Evolutionary conservation across 2,329 filamentous ascomycete species (phyloP).

Genomic region (Fusarium equiseti): DNA sequence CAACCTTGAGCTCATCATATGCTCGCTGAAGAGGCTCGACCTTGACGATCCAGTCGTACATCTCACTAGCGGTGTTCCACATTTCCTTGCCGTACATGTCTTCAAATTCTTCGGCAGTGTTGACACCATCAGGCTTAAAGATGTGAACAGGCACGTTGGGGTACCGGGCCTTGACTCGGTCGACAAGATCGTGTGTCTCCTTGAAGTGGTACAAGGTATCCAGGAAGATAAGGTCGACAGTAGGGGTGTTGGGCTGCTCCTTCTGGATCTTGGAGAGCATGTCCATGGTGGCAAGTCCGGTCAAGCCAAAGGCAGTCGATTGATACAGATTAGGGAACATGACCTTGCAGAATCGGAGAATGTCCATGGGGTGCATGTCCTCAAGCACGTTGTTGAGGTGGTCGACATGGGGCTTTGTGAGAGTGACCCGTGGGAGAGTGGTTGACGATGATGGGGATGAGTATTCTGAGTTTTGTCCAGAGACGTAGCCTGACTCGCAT

Average conservation of each 20-base stretch:
- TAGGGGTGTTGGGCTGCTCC: conserved; percentile 69
- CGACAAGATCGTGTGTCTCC: conserved; percentile 79
- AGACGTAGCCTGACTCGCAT: conserved; percentile 87
- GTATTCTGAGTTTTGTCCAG: conserved; percentile 57
- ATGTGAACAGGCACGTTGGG: conserved; percentile 84
- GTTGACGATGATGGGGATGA: conserved; percentile 52
- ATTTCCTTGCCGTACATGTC: conserved; percentile 82
- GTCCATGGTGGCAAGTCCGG: conserved; percentile 84
- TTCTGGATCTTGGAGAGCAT: conserved; percentile 82
- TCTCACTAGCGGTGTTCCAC: conserved; percentile 86
- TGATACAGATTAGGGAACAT: conserved; percentile 91
- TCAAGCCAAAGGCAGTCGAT: conserved; percentile 85
- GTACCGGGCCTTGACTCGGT: conserved; percentile 81
- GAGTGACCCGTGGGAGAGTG: conserved; percentile 78
- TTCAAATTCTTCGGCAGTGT: conserved; percentile 82
- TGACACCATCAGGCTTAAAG: conserved; percentile 85
- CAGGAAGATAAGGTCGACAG: conserved; percentile 80
- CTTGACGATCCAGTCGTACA: conserved; percentile 98
- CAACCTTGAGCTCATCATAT: conserved; percentile 87
- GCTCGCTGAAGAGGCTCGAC: conserved; percentile 95
- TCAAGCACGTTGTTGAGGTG: conserved; percentile 93
- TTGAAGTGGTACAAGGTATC: conserved; percentile 86
- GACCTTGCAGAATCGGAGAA: conserved; percentile 91
- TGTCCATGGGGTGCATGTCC: conserved; percentile 87
- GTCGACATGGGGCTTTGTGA: conserved; percentile 88